A percentile compares a stretch with the other conserved stretches of the same genome.
phyloP scores from a whole-genome alignment of 371 early-diverging fungal species.

The Actinomortierella ambigua region DNA sequence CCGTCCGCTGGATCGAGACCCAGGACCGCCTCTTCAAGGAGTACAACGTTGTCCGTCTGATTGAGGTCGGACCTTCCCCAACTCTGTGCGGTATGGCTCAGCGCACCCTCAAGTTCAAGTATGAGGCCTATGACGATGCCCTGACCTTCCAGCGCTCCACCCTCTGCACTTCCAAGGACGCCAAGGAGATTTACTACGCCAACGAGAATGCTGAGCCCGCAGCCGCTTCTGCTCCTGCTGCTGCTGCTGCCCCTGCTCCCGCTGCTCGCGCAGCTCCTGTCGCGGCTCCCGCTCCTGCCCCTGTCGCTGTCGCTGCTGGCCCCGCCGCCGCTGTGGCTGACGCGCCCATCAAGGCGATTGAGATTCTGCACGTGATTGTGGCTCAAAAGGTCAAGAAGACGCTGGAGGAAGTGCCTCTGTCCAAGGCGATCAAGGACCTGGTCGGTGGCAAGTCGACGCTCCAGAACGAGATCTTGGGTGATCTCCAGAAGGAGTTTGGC shows the following conservation, averaged over 20 bases:
- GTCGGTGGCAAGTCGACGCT: constrained; percentile 96
- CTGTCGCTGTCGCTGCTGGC: constrained; percentile 59
- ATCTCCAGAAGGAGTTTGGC: constrained; percentile 93
- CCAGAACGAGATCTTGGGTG: constrained; percentile 97
- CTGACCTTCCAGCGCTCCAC: constrained; percentile 87
- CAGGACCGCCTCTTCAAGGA: constrained; percentile 90
- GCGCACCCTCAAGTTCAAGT: constrained; percentile 95
- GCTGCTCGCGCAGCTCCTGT: constrained; percentile 53
- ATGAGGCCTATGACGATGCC: constrained; percentile 95
- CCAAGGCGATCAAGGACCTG: constrained; percentile 91
- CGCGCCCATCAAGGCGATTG: constrained; percentile 77
- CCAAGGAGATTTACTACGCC: constrained; percentile 93
- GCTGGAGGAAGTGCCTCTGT: constrained; percentile 72
- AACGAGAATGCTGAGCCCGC: constrained; percentile 69
- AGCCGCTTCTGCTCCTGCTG: constrained; percentile 50
- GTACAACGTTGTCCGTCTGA: constrained; percentile 82
- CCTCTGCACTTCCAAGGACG: constrained; percentile 84
- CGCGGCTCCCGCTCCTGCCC: constrained; percentile 54
- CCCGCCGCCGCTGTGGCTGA: constrained; percentile 66
- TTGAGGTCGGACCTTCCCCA: constrained; percentile 93
- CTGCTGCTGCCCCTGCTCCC: constrained; percentile 51
- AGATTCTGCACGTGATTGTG: constrained; percentile 82
- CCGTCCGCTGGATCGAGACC: constrained; percentile 98
- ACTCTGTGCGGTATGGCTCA: constrained; percentile 93
- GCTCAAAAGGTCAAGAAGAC: constrained; percentile 93